Evolutionary conservation across 2,329 filamentous ascomycete species (phyloP), one percentile per base, ranked within the genome.

Genomic region (Aspergillus carbonarius): DNA sequence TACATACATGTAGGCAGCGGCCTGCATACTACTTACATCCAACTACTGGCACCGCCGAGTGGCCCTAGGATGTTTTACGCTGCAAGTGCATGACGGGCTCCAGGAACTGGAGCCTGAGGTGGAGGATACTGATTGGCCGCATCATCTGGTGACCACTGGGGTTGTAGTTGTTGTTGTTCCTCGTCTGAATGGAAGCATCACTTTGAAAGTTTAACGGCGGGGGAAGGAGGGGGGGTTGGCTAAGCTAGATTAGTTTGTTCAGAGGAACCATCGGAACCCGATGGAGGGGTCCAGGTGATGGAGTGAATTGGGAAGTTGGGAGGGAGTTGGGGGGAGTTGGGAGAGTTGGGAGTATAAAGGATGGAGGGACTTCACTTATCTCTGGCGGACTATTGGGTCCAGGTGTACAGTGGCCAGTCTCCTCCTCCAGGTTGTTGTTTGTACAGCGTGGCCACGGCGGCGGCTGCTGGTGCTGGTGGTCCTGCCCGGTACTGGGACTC

Each of bases 151-250:
- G 37, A 42, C 18, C 30, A 15, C 8, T 50, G 8, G 27, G 10
- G 15, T 18, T 50, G 35, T 23, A 27, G 39, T 54, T 50, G 35
- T 23, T 39, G 39, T 54, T 54, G 25, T 42, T 44, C 37, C 51
- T 44, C 18, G 23, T 53, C 50, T 53, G 50, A 53, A 35, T 54
- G 51, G 51, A 32, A 34, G 51, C 51, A 42, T 54, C 51, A 54
- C 51, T 54, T 54, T 53, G 50, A 44, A 54, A 54, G 39, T 54
- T 32, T 34, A 54, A 40, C 13, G 10, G 12, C 3, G 30, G 32
- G 27, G 47, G 25, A n/a, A n/a, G 18, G 5, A 15, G n/a, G 44
- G 18, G n/a, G 47, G 25, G 47, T 32, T 32, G 46, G 15, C 20
- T 9, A n/a, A 12, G 37, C 10, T 40, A 5, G 37, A 9, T 18